A percentile compares a stretch with the other conserved stretches of the same genome.
phyloP scores from a whole-genome alignment of 106 monocot species.

The Platanthera guangdongensis region DNA sequence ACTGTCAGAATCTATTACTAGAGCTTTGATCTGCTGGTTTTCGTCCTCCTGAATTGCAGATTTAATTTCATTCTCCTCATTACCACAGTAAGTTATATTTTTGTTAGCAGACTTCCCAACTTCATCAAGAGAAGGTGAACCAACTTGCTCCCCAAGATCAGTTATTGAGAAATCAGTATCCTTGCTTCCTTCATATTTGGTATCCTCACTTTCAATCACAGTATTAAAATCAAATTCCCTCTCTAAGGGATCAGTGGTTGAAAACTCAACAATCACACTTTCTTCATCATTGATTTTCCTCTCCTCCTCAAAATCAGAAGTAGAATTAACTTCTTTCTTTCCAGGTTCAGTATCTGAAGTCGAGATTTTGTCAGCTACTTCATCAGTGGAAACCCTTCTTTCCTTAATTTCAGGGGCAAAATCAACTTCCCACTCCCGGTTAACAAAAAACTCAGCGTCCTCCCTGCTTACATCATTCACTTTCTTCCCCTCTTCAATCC shows the following conservation, averaged over 20 bases:
- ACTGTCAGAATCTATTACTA: too few relatives aligned
- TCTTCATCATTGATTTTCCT: not conserved
- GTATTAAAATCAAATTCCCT: not conserved
- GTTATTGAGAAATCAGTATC: not conserved
- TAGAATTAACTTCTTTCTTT: not conserved
- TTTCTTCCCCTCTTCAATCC: not conserved
- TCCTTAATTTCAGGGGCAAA: conserved; percentile 2
- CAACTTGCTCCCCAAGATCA: not conserved
- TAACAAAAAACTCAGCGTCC: not conserved
- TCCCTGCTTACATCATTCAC: not conserved
- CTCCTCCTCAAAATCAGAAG: not conserved
- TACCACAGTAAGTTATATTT: not conserved
- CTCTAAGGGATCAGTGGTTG: not conserved
- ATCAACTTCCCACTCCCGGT: not conserved
- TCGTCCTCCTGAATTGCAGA: not conserved
- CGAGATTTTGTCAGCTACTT: not conserved
- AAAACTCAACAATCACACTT: conserved; percentile 1
- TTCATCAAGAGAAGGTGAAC: not conserved
- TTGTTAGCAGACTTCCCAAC: not conserved
- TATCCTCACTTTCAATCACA: not conserved
- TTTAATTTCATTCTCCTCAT: not conserved
- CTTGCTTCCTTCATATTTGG: not conserved
- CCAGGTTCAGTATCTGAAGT: not conserved
- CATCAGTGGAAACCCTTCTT: not conserved
- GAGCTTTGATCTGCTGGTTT: not conserved